A percentile compares a stretch with the other conserved stretches of the same genome.
Conservation (phyloP, 495 filamentous ascomycete species). For the Penicillium cosmopolitanum region DNA sequence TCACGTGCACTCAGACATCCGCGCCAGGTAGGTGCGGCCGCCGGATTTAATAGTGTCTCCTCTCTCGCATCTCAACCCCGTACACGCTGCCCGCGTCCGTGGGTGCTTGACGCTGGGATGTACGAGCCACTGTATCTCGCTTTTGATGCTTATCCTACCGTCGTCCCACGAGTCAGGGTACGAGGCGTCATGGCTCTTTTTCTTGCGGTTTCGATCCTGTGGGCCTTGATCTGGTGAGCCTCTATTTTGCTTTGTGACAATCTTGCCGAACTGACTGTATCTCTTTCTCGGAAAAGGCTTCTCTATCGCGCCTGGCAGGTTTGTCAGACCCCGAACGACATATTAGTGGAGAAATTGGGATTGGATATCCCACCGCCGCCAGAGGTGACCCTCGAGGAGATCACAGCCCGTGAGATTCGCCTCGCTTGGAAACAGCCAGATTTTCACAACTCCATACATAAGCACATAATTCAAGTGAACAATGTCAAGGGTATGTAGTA, state of each 20-base stretch:
- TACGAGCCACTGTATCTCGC: slow-evolving; percentile 52
- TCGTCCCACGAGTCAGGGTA: slow-evolving; percentile 52
- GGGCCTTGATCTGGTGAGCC: slow-evolving; percentile 56
- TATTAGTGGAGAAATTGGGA: slow-evolving; percentile 86
- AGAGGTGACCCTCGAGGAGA: slow-evolving; percentile 87
- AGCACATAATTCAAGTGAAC: slow-evolving; percentile 91
- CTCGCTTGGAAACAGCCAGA: slow-evolving; percentile 88
- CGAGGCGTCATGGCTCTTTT: slow-evolving; percentile 56
- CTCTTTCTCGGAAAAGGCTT: slow-evolving; percentile 58
- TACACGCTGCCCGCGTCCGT: slow-evolving; percentile 39
- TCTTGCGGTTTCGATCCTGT: slow-evolving; percentile 52
- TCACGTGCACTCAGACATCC: slow-evolving; percentile 4
- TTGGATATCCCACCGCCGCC: slow-evolving; percentile 91
- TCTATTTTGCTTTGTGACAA: neutral
- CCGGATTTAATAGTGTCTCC: slow-evolving; percentile 1
- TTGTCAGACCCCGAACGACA: slow-evolving; percentile 84
- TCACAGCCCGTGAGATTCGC: slow-evolving; percentile 83
- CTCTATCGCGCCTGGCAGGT: slow-evolving; percentile 81
- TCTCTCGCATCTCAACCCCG: slow-evolving; percentile 14
- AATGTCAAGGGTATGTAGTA: slow-evolving; percentile 73
- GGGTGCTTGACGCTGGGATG: slow-evolving; percentile 49
- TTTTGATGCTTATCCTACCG: slow-evolving; percentile 53
- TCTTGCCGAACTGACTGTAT: neutral
- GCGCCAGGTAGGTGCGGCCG: neutral
- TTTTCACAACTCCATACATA: slow-evolving; percentile 74